Evolutionary conservation across 2,329 filamentous ascomycete genomes (phyloP).

Genomic region (Xylaria sp.): DNA sequence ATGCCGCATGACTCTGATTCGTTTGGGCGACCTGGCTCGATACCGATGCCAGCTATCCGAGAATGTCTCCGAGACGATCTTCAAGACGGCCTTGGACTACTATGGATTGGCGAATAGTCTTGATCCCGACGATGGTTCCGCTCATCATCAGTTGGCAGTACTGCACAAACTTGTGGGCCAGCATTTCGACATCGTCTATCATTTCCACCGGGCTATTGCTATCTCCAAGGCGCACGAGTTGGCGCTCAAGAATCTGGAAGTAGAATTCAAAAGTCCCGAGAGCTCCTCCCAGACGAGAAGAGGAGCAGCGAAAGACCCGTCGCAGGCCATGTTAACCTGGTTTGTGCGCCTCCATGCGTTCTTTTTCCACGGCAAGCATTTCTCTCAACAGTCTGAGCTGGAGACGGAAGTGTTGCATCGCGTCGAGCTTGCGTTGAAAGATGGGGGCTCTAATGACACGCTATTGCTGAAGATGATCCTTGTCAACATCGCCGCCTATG

Average conservation of each 20-base stretch:
- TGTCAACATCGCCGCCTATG: constrained; percentile 80
- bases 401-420: constrained; percentile 81
- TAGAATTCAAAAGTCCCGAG: constrained; percentile 62
- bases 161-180: constrained; percentile 73
- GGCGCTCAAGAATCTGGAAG: constrained; percentile 69
- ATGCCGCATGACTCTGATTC: constrained; percentile 78
- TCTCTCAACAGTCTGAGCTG: constrained; percentile 70
- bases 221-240: constrained; percentile 69
- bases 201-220: constrained; percentile 78
- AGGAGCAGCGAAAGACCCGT: constrained; percentile 44
- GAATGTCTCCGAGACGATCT: constrained; percentile 62
- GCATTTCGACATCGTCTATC: constrained; percentile 80
- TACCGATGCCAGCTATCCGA: constrained; percentile 72
- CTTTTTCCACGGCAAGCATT: constrained; percentile 72
- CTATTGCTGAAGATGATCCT: constrained; percentile 74
- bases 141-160: constrained; percentile 87
- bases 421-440: constrained; percentile 66
- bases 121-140: constrained; percentile 70
- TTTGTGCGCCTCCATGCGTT: constrained; percentile 82
- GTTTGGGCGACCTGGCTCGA: constrained; percentile 82
- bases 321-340: constrained; percentile 67
- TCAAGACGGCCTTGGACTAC: constrained; percentile 74
- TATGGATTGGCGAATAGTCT: constrained; percentile 78
- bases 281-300: constrained; percentile 33
- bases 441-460: constrained; percentile 57